Evolutionary conservation across 2,329 filamentous ascomycete genomes (phyloP), one percentile per base, ranked within the genome.

Genomic region (Parasarocladium wereldwijsianum): DNA sequence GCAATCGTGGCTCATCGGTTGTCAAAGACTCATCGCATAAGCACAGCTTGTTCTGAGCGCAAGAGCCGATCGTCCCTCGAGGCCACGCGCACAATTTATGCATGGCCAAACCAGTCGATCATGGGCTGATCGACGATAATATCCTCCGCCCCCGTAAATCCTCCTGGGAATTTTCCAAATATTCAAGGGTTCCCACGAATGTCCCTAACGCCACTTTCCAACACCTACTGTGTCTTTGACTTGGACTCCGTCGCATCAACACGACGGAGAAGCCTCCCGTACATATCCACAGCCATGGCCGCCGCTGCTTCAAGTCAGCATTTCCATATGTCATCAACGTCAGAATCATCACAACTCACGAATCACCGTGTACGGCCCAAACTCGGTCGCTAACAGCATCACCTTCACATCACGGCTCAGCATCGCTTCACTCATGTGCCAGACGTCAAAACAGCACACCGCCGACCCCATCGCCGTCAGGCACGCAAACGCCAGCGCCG

Each of bases 281-380:
- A 67, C 68, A 73, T 72, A 38, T 73, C 68, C 14, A 57, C 39
- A 8, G 58, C 62, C 46, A 72, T 53, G 2, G 68, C 9, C 0
- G 54, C 38, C 10, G 68, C 68, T 72, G 27, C 4, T n/a, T 13
- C 5, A 16, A 5, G n/a, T 26, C 14, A n/a, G 14, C 16, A 34
- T 16, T 41, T 34, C 10, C 5, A 33, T 14, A 12, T 7, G 24
- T n/a, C 13, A 21, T 10, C 8, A 12, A 14, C 4, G 26, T 10
- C 11, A 24, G 5, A 12, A 19, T 5, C 6, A 11, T 13, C 24
- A 8, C 5, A 1, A 58, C 67, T 60, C 39, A 73, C 68, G 64
- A 29, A 72, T 46, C 2, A 62, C 44, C 8, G 61, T 45, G 49
- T 64, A 74, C 0, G 66, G 62, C 3, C 60, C 52, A 41, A 70